Evolutionary conservation across 164 flowering plant species (phyloP), one percentile per base, ranked within the genome.

Genomic region (Euptelea pleiosperma): DNA sequence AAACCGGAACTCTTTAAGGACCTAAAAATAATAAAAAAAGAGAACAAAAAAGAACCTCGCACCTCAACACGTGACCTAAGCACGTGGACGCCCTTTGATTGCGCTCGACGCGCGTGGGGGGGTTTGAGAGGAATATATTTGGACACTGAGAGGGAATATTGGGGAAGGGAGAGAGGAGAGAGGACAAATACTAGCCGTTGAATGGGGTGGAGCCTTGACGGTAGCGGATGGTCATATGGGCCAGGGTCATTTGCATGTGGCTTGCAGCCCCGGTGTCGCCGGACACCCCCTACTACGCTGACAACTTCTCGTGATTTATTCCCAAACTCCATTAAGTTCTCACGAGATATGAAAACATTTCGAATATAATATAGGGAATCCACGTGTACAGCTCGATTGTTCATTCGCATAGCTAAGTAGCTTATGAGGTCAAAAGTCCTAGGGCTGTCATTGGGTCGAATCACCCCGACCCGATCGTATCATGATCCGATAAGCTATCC

Each of bases 61-160:
- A 36, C 62, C 60, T 54, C 40, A 69, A 71, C 83, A 79, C 85
- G 82, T 81, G 85, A 79, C 8, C 9, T 39, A 51, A 49, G 28
- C 52, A 75, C n/a, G n/a, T n/a, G n/a, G n/a, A n/a, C n/a, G n/a
- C 68, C 81, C 83, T 80, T 60, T 71, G 78, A 75, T 70, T 73
- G 37, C 58, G 83, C 76, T 56, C 5, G 71, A 61, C 55, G 57
- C 53, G 55, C 62, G 54, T n/a, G 22, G 72, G 48, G 73, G 73
- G 71, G 66, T 75, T 75, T 73, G 60, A 64, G 74, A 62, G 63
- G 21, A 22, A 76, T 74, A 72, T 70, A 79, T 62, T 68, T 60
- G 74, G 83, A 80, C 82, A 73, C 69, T 84, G 80, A 73, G 82
- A 77, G 55, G 80, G 90, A 83, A 83, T 79, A 79, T 68, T 77